These are phyloP conservation scores for Acer negundo DNA, from an alignment of 345 rosid genomes.

Conservation along the genomic window DNA sequence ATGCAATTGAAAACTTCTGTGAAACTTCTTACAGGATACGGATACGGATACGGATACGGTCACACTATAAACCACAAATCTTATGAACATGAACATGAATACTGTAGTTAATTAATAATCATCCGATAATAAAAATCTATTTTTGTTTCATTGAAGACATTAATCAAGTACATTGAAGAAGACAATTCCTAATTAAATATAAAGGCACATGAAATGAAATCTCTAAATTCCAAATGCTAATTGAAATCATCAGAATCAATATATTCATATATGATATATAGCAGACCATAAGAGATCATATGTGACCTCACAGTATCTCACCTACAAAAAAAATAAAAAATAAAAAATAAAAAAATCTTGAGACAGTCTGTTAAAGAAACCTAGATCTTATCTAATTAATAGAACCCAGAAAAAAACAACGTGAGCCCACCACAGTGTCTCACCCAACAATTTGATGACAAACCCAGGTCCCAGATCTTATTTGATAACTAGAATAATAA, in stretches of 20 bases:
- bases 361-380: no score
- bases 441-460: no score
- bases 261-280: neutral
- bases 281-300: neutral
- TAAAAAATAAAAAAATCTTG: no score
- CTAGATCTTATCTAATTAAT: no score
- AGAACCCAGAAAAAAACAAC: no score
- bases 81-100: neutral
- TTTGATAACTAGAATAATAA: neutral
- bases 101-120: neutral
- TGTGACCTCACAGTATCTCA: no score
- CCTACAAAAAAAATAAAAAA: neutral
- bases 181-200: no score
- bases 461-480: neutral
- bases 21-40: neutral
- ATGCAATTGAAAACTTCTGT: neutral
- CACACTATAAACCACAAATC: neutral
- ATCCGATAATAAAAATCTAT: no score
- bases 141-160: neutral
- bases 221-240: neutral
- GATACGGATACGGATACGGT: neutral
- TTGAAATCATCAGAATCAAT: neutral
- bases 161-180: neutral
- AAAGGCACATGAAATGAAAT: neutral
- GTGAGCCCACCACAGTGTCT: no score